These are phyloP conservation scores for Gossypium lobatum DNA, from an alignment of 441 rosid species.

Conservation along the genomic window DNA sequence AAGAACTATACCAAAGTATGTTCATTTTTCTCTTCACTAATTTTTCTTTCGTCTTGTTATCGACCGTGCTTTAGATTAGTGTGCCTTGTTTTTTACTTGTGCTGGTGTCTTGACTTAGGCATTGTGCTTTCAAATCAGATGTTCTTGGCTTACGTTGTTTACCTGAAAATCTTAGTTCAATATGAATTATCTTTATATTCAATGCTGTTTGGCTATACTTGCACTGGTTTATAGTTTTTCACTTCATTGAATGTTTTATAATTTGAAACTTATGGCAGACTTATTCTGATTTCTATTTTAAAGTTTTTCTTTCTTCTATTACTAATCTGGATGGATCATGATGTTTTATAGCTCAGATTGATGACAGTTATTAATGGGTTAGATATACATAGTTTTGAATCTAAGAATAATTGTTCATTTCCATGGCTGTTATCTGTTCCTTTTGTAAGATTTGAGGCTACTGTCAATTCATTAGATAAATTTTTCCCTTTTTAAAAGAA, in stretches of 20 bases:
- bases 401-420: background rate
- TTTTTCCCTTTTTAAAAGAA: background rate
- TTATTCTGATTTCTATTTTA: background rate
- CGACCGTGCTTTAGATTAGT: background rate
- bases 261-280: background rate
- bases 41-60: background rate
- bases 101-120: background rate
- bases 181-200: background rate
- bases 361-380: background rate
- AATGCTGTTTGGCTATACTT: background rate
- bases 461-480: background rate
- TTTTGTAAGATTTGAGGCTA: background rate
- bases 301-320: background rate
- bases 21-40: background rate
- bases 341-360: background rate
- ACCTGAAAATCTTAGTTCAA: background rate
- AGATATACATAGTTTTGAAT: background rate
- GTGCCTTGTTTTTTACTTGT: background rate
- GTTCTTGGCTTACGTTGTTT: background rate
- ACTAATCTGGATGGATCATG: background rate
- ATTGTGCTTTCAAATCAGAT: background rate
- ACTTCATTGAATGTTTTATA: background rate
- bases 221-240: slow-evolving; percentile 2
- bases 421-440: background rate
- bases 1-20: slow-evolving; percentile 82